These are phyloP conservation scores for Radiomyces spectabilis DNA, from an alignment of 192 early-diverging fungal genomes.

Conservation along the genomic window DNA sequence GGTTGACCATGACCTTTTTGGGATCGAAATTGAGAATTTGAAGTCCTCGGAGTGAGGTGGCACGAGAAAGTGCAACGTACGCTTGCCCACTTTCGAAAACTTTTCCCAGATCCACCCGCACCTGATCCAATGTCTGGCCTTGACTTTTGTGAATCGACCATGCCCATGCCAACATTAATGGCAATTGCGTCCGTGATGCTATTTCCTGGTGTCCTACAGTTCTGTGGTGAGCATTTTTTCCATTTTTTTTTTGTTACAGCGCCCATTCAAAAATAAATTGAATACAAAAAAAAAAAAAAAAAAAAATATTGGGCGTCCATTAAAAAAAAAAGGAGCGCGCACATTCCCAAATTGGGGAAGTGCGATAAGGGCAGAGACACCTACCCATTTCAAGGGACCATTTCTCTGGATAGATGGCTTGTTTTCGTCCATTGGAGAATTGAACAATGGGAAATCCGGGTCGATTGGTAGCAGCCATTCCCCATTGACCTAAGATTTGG, in stretches of 20 bases:
- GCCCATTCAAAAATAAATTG: too few relatives aligned
- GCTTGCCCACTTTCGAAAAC: conserved; percentile 77
- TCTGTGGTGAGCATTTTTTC: too few relatives aligned
- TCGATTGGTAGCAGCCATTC: not conserved
- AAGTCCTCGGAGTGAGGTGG: conserved; percentile 52
- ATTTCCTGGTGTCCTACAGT: conserved; percentile 42
- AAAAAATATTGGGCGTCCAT: too few relatives aligned
- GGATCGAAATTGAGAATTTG: conserved; percentile 63
- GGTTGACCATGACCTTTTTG: conserved; percentile 58
- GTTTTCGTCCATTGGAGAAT: conserved; percentile 29
- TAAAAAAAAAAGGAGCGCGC: too few relatives aligned
- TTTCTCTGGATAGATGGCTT: conserved; percentile 41
- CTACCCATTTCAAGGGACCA: too few relatives aligned
- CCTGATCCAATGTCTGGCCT: conserved; percentile 72
- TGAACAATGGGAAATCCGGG: conserved; percentile 19
- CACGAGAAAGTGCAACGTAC: conserved; percentile 76
- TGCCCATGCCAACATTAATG: conserved; percentile 73
- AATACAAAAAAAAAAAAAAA: too few relatives aligned
- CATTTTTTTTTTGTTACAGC: too few relatives aligned
- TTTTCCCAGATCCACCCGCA: conserved; percentile 65
- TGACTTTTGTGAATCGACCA: conserved; percentile 82
- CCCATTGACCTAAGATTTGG: not conserved
- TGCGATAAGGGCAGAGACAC: too few relatives aligned
- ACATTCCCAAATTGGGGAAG: too few relatives aligned
- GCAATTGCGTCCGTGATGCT: conserved; percentile 41